Conservation (phyloP, 2,329 filamentous ascomycete genomes). For the Hypoxylon sp. region DNA sequence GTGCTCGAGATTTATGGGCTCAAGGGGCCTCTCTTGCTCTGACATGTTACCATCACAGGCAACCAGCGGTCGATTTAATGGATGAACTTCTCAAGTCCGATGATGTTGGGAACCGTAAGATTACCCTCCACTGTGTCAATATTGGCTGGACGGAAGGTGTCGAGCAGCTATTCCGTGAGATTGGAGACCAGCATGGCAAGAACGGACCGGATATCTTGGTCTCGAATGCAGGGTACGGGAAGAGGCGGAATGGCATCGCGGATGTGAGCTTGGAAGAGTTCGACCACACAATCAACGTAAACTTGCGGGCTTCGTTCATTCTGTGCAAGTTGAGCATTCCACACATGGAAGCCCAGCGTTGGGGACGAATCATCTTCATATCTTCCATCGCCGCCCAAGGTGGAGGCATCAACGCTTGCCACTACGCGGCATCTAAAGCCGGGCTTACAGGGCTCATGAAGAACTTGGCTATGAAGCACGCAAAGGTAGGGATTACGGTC, state of each 20-base stretch:
- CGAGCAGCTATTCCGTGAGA: slow-evolving; percentile 65
- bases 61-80: slow-evolving; percentile 48
- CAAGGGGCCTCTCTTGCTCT: slow-evolving; percentile 53
- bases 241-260: slow-evolving; percentile 66
- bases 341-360: slow-evolving; percentile 69
- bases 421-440: slow-evolving; percentile 71
- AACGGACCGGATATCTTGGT: slow-evolving; percentile 71
- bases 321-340: slow-evolving; percentile 71
- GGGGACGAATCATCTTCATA: slow-evolving; percentile 74
- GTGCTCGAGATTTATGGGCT: slow-evolving; percentile 52
- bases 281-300: slow-evolving; percentile 72
- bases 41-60: slow-evolving; percentile 50
- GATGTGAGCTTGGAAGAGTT: slow-evolving; percentile 75
- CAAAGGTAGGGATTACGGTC: slow-evolving; percentile 71
- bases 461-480: slow-evolving; percentile 71
- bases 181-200: slow-evolving; percentile 64
- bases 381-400: slow-evolving; percentile 73
- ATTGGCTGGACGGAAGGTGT: slow-evolving; percentile 67
- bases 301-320: slow-evolving; percentile 72
- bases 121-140: slow-evolving; percentile 70
- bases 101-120: slow-evolving; percentile 52
- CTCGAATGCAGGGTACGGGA: slow-evolving; percentile 75
- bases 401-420: slow-evolving; percentile 73
- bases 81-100: slow-evolving; percentile 45
- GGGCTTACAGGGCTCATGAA: slow-evolving; percentile 74